A percentile compares a stretch with the other conserved stretches of the same genome.
Evolutionary conservation across 768 basidiomycete species (phyloP).

Genomic region (Scleroderma citrinum): DNA sequence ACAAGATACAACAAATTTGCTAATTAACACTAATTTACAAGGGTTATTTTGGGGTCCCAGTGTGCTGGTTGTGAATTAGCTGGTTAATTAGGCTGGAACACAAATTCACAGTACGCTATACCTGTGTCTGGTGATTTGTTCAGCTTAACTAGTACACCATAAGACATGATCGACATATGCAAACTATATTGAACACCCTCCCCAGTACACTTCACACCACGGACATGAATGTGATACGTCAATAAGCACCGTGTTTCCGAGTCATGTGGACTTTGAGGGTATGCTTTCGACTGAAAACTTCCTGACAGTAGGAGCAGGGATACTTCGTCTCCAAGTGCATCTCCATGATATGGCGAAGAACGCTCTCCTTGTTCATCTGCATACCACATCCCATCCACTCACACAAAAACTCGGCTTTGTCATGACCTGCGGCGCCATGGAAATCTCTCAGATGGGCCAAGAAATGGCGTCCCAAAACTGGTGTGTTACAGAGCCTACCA

Average conservation of each 20-base stretch:
- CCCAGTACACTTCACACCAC: too few relatives aligned
- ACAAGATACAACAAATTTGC: background rate
- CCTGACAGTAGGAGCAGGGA: conserved; percentile 13
- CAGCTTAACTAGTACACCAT: too few relatives aligned
- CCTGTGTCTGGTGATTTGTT: too few relatives aligned
- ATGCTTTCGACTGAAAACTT: conserved; percentile 21
- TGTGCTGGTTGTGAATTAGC: background rate
- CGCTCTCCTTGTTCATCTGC: conserved; percentile 24
- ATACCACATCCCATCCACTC: conserved; percentile 14
- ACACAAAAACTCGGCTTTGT: conserved; percentile 5
- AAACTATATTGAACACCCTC: too few relatives aligned
- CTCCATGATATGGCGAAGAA: too few relatives aligned
- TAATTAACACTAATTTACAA: background rate
- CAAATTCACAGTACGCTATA: background rate
- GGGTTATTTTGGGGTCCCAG: background rate
- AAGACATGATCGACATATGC: conserved; percentile 63
- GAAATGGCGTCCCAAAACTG: conserved; percentile 7
- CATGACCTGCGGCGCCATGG: conserved; percentile 17
- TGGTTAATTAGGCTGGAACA: background rate
- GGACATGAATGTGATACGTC: too few relatives aligned
- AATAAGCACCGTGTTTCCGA: background rate
- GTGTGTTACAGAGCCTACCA: background rate
- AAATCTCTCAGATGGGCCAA: conserved; percentile 15
- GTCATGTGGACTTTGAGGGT: conserved; percentile 13
- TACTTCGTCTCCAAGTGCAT: conserved; percentile 15